A percentile compares a stretch with the other conserved stretches of the same genome.
Evolutionary conservation across 345 rosid species (phyloP).

Genomic region (Viola odorata): DNA sequence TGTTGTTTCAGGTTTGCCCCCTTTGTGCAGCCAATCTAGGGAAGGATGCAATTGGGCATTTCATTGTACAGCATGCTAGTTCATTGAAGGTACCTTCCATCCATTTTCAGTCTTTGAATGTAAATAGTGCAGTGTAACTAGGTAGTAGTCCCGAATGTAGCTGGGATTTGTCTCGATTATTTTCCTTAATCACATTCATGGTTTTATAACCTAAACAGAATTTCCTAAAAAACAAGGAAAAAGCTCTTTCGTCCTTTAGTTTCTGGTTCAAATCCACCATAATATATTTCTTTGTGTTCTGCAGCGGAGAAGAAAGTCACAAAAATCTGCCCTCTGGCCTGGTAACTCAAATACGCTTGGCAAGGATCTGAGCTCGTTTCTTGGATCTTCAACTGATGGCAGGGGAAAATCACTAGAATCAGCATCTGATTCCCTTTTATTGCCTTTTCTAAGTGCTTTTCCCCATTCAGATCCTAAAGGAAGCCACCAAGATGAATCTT

Average conservation of each 20-base stretch:
- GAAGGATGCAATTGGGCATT: conserved; percentile 49
- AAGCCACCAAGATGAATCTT: conserved; percentile 25
- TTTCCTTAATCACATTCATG: too few relatives aligned
- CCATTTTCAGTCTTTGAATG: conserved; percentile 4
- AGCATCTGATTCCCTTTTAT: conserved; percentile 37
- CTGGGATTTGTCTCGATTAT: not conserved
- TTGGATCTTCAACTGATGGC: conserved; percentile 30
- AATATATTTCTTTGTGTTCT: conserved; percentile 10
- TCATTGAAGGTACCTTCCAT: conserved; percentile 38
- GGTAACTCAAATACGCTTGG: conserved; percentile 37
- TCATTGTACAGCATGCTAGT: conserved; percentile 45
- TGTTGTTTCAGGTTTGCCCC: conserved; percentile 51
- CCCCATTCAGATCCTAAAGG: conserved; percentile 21
- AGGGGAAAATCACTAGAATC: conserved; percentile 24
- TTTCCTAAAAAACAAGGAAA: not conserved
- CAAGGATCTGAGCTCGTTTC: conserved; percentile 41
- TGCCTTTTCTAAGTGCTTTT: conserved; percentile 35
- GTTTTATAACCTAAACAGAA: not conserved
- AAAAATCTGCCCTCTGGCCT: conserved; percentile 28
- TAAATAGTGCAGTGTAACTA: not conserved
- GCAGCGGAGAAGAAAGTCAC: conserved; percentile 47
- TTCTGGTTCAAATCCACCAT: conserved; percentile 11
- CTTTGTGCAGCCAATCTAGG: conserved; percentile 60
- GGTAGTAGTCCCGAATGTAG: not conserved
- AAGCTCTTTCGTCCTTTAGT: not conserved